A percentile compares a stretch with the other conserved stretches of the same genome.
These are phyloP conservation scores for Stentor coeruleus DNA, from an alignment of 73 alveolate species.

Conservation along the genomic window DNA sequence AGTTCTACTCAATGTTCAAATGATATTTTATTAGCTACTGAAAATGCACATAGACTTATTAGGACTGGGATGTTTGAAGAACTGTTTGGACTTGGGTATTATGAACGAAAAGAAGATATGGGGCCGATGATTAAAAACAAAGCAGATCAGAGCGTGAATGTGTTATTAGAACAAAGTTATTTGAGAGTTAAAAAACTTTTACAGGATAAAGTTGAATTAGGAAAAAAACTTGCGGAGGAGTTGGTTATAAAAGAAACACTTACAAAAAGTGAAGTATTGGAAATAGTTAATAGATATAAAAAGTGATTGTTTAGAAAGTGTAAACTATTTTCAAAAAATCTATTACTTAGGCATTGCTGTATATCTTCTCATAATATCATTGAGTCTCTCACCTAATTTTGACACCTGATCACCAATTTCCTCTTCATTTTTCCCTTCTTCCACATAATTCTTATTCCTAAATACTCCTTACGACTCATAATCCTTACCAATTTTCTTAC, in stretches of 20 bases:
- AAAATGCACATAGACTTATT: conserved; percentile 62
- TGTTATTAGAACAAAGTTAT: conserved; percentile 57
- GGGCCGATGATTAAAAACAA: conserved; percentile 54
- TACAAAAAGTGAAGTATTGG: conserved; percentile 34
- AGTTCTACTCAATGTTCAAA: conserved; percentile 71
- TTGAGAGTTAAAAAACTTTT: conserved; percentile 60
- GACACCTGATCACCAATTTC: too few species aligned
- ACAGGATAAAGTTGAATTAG: conserved; percentile 39
- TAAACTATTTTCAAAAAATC: not conserved
- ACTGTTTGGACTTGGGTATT: conserved; percentile 46
- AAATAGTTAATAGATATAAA: not conserved
- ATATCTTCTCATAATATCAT: too few species aligned
- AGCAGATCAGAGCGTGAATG: conserved; percentile 71
- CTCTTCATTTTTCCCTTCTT: too few species aligned
- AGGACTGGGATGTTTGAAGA: conserved; percentile 76
- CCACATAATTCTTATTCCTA: too few species aligned
- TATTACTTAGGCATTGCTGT: too few species aligned
- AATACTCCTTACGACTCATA: too few species aligned
- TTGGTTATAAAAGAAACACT: conserved; percentile 51
- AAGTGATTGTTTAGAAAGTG: not conserved
- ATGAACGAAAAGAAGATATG: conserved; percentile 29
- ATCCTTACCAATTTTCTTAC: too few species aligned
- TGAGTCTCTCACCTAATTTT: too few species aligned
- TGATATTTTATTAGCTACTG: conserved; percentile 70
- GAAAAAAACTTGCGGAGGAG: conserved; percentile 52